phyloP scores from a whole-genome alignment of 306 rosid genomes.

The Acacia crassicarpa region DNA sequence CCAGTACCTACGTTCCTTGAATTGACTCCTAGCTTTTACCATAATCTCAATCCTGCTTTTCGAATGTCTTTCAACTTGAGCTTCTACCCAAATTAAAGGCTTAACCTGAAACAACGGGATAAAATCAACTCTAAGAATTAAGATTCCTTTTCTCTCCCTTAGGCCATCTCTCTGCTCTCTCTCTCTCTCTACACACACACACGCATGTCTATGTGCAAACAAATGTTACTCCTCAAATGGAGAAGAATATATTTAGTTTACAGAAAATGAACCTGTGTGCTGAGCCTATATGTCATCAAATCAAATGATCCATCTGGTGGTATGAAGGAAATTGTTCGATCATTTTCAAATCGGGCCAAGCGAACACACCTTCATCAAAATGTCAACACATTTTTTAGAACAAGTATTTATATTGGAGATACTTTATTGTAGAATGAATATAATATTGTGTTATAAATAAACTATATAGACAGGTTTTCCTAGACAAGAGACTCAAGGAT shows the following conservation, averaged over 20 bases:
- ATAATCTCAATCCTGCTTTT: slow-evolving; percentile 90
- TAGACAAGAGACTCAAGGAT: slow-evolving; percentile 40
- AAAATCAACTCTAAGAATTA: slow-evolving; percentile 3
- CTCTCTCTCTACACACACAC: background rate
- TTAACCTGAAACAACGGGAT: slow-evolving; percentile 63
- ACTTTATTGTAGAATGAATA: slow-evolving; percentile 17
- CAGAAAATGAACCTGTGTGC: slow-evolving; percentile 75
- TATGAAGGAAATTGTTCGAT: slow-evolving; percentile 94
- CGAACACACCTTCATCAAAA: slow-evolving; percentile 89
- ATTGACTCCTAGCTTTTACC: slow-evolving; percentile 97
- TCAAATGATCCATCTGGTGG: slow-evolving; percentile 99
- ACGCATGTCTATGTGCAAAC: background rate
- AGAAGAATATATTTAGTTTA: slow-evolving; percentile 21
- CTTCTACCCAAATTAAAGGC: slow-evolving; percentile 97
- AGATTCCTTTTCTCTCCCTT: background rate
- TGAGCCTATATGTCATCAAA: slow-evolving; percentile 98
- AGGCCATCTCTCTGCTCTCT: background rate
- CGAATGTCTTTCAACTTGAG: slow-evolving; percentile 93
- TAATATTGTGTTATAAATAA: slow-evolving; percentile 19
- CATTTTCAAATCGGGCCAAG: slow-evolving; percentile 98
- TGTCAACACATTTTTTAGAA: slow-evolving; percentile 32
- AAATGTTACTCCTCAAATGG: slow-evolving; percentile 22
- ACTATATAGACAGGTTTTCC: background rate
- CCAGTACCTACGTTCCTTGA: slow-evolving; percentile 94
- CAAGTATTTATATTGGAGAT: slow-evolving; percentile 7